A percentile compares a stretch with the other conserved stretches of the same genome.
These are phyloP conservation scores for Obba rivulosa DNA, from an alignment of 768 basidiomycete genomes.

Conservation along the genomic window DNA sequence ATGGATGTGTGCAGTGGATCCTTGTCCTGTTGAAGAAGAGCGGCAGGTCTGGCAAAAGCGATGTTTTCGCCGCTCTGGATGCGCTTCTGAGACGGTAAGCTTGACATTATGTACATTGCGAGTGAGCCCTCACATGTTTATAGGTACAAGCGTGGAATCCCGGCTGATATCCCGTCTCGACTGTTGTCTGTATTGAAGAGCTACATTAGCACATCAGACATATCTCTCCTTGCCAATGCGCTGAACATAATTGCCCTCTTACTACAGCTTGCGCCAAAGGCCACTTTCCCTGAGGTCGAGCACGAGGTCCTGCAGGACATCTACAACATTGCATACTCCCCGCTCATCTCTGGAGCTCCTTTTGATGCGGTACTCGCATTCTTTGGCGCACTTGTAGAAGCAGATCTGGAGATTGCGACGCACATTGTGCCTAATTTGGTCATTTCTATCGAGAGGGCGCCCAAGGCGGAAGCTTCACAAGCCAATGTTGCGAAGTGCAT, in stretches of 20 bases:
- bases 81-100: slow-evolving; percentile 62
- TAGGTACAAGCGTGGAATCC: slow-evolving; percentile 45
- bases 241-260: slow-evolving; percentile 62
- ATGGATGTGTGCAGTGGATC: slow-evolving; percentile 73
- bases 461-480: slow-evolving; percentile 48
- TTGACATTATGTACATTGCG: not conserved
- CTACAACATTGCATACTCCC: slow-evolving; percentile 72
- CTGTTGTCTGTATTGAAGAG: slow-evolving; percentile 71
- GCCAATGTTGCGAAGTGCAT: slow-evolving; percentile 82
- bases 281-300: slow-evolving; percentile 75
- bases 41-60: slow-evolving; percentile 70
- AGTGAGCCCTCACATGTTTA: slow-evolving; percentile 9
- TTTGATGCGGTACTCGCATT: slow-evolving; percentile 82
- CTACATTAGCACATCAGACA: slow-evolving; percentile 72
- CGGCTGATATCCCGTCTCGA: slow-evolving; percentile 50
- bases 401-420: slow-evolving; percentile 77
- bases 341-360: slow-evolving; percentile 68
- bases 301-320: slow-evolving; percentile 57
- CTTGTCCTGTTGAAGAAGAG: slow-evolving; percentile 72
- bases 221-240: slow-evolving; percentile 71
- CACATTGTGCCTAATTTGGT: slow-evolving; percentile 78
- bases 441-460: slow-evolving; percentile 57
- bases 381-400: slow-evolving; percentile 75
- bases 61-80: slow-evolving; percentile 74
- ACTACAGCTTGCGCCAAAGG: slow-evolving; percentile 57